phyloP scores from a whole-genome alignment of 768 basidiomycete species.

The Kwoniella sp. region DNA sequence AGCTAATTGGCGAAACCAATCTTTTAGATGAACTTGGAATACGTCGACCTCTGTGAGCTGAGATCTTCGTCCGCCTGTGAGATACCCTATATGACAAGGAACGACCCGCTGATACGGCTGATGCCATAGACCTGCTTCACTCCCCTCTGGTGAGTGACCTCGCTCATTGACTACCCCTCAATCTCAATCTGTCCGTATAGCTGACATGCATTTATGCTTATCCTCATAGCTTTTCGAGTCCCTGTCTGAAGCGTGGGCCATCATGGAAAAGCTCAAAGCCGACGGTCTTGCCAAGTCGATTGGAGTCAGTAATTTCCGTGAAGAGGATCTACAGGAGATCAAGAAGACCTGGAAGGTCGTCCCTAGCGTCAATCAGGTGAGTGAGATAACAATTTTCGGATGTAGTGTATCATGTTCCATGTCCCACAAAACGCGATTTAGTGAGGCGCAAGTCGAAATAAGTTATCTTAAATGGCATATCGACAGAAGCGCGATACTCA shows the following conservation, averaged over 20 bases:
- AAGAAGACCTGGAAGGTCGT: slow-evolving; percentile 35
- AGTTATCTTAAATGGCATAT: too few species aligned
- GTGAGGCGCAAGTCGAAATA: too few species aligned
- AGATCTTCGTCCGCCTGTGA: too few species aligned
- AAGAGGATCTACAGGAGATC: slow-evolving; percentile 53
- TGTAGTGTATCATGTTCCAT: too few species aligned
- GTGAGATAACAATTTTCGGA: not conserved
- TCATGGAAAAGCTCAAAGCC: slow-evolving; percentile 64
- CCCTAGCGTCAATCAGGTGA: slow-evolving; percentile 51
- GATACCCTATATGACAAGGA: too few species aligned
- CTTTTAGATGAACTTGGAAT: slow-evolving; percentile 9
- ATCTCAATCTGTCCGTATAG: not conserved
- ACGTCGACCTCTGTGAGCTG: slow-evolving; percentile 56
- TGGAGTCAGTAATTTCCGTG: slow-evolving; percentile 57
- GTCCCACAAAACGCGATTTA: too few species aligned
- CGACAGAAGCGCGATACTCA: too few species aligned
- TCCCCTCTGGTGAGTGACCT: slow-evolving; percentile 31
- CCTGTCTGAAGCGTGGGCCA: slow-evolving; percentile 64
- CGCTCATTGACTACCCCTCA: not conserved
- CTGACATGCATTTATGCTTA: not conserved
- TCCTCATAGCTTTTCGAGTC: slow-evolving; percentile 30
- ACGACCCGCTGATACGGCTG: not conserved
- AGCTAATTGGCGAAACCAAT: not conserved
- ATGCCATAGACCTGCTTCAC: slow-evolving; percentile 64
- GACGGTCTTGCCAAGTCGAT: slow-evolving; percentile 47